Percentiles rank a stretch among this genome's conserved stretches.
Conservation (phyloP, 2,329 filamentous ascomycete genomes). For the Colletotrichum musae region DNA sequence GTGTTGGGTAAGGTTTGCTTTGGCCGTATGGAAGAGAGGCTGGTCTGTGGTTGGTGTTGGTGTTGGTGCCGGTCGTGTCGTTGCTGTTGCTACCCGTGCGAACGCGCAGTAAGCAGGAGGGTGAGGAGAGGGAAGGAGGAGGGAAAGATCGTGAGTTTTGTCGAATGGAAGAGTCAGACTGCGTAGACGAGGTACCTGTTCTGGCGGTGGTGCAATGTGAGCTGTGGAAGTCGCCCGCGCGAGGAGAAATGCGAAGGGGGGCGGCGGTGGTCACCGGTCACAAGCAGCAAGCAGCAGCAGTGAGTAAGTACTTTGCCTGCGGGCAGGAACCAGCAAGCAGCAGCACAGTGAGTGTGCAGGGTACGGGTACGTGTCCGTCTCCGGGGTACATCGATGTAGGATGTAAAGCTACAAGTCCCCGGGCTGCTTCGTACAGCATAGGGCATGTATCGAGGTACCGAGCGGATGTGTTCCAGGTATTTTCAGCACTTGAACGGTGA, state of each 20-base stretch:
- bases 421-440: neutral
- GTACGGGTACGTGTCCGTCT: conserved; percentile 16
- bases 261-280: conserved; percentile 30
- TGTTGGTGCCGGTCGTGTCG: conserved; percentile 5
- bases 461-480: neutral
- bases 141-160: conserved; percentile 36
- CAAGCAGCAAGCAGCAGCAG: conserved; percentile 21
- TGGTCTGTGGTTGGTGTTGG: conserved; percentile 32
- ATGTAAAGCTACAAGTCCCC: neutral
- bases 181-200: conserved; percentile 16
- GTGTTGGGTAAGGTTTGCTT: conserved; percentile 8
- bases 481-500: neutral
- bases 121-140: neutral
- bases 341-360: conserved; percentile 28
- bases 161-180: neutral
- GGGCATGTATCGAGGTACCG: conserved; percentile 5
- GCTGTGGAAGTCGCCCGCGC: conserved; percentile 11
- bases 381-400: neutral
- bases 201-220: neutral
- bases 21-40: conserved; percentile 27
- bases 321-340: conserved; percentile 6
- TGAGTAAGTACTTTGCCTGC: neutral
- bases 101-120: conserved; percentile 13
- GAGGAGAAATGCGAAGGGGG: conserved; percentile 22
- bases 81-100: conserved; percentile 30